Evolutionary conservation across 2,329 filamentous ascomycete species (phyloP).

Genomic region (Lasiodiplodia theobromae): DNA sequence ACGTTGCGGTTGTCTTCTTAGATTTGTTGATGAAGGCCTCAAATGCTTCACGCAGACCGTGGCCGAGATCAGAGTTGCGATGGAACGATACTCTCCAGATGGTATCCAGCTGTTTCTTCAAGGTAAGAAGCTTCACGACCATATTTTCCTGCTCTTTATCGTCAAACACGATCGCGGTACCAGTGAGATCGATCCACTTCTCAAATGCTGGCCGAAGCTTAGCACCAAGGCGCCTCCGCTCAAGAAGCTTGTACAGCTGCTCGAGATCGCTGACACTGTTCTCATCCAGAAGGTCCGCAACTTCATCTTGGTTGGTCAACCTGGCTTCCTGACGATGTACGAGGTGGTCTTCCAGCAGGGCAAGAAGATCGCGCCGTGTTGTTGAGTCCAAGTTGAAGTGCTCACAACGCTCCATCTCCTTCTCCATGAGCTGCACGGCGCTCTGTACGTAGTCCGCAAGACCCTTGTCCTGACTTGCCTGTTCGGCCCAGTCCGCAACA

Average conservation of each 20-base stretch:
- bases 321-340: constrained; percentile 69
- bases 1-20: constrained; percentile 73
- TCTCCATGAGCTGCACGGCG: constrained; percentile 71
- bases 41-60: constrained; percentile 84
- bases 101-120: constrained; percentile 80
- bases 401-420: constrained; percentile 79
- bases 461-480: constrained; percentile 65
- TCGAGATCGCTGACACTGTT: constrained; percentile 74
- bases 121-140: constrained; percentile 80
- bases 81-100: constrained; percentile 80
- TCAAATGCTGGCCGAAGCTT: constrained; percentile 77
- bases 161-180: constrained; percentile 80
- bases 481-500: constrained; percentile 72
- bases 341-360: constrained; percentile 74
- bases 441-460: constrained; percentile 79
- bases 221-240: constrained; percentile 72
- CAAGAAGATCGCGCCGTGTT: constrained; percentile 79
- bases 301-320: constrained; percentile 66
- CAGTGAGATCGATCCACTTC: constrained; percentile 78
- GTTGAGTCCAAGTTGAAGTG: constrained; percentile 81
- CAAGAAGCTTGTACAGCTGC: constrained; percentile 78
- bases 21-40: constrained; percentile 90
- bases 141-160: constrained; percentile 81
- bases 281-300: constrained; percentile 76
- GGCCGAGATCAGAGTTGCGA: constrained; percentile 77